A percentile compares a stretch with the other conserved stretches of the same genome.
These are phyloP conservation scores for Lactarius evosmus DNA, from an alignment of 768 basidiomycete genomes.

Conservation along the genomic window DNA sequence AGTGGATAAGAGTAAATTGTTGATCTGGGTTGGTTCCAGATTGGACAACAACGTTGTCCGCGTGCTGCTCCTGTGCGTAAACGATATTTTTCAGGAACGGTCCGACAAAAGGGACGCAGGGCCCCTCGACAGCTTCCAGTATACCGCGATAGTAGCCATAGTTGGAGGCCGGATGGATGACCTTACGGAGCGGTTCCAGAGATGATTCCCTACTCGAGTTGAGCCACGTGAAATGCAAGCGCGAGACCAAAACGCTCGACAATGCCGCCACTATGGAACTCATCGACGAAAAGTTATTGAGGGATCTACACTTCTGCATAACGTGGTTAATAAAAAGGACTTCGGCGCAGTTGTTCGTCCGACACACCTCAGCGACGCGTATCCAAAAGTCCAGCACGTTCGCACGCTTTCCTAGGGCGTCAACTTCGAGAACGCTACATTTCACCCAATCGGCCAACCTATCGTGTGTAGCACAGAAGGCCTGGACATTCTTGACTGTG, in stretches of 20 bases:
- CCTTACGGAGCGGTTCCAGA: conserved; percentile 50
- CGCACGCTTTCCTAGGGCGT: conserved; percentile 51
- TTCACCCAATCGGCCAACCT: conserved; percentile 67
- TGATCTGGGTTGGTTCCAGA: conserved; percentile 21
- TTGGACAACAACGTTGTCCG: conserved; percentile 36
- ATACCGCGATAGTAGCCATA: conserved; percentile 54
- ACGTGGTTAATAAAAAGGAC: neutral
- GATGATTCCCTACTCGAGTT: conserved; percentile 51
- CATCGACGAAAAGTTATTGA: conserved; percentile 68
- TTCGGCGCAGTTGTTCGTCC: neutral
- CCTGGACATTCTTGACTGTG: conserved; percentile 43
- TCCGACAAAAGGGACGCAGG: conserved; percentile 67
- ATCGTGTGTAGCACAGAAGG: conserved; percentile 60
- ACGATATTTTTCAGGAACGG: conserved; percentile 61
- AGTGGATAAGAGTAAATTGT: conserved; percentile 42
- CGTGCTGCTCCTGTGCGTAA: conserved; percentile 51
- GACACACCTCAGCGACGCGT: conserved; percentile 68
- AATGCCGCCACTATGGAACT: conserved; percentile 63
- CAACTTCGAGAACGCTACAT: conserved; percentile 52
- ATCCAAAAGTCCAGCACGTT: conserved; percentile 71
- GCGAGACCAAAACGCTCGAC: conserved; percentile 54
- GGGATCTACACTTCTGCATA: conserved; percentile 55
- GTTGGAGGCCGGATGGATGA: conserved; percentile 57
- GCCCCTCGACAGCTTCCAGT: conserved; percentile 41
- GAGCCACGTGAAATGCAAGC: conserved; percentile 64